Evolutionary conservation across 2,329 filamentous ascomycete species (phyloP).

Genomic region (Didymella lethalis): DNA sequence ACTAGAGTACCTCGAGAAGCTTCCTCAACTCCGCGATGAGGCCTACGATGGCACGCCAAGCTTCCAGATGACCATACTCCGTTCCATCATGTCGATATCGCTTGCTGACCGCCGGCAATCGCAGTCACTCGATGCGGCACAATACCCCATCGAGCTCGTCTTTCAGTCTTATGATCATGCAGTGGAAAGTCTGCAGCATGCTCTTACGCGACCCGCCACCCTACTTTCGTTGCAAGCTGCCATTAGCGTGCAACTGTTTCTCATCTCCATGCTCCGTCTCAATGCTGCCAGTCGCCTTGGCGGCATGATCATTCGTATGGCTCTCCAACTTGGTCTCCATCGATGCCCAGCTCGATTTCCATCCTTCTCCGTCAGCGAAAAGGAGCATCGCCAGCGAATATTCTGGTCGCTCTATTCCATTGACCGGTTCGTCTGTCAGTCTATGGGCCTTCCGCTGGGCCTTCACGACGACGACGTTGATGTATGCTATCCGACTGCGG

Average conservation of each 20-base stretch:
- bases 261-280: constrained; percentile 64
- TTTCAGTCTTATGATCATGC: constrained; percentile 61
- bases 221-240: constrained; percentile 58
- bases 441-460: constrained; percentile 63
- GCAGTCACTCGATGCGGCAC: constrained; percentile 22
- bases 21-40: constrained; percentile 47
- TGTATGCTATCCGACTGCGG: constrained; percentile 63
- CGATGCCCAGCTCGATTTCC: constrained; percentile 63
- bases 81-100: constrained; percentile 62
- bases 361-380: constrained; percentile 59
- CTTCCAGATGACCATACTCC: constrained; percentile 56
- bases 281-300: constrained; percentile 66
- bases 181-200: constrained; percentile 58
- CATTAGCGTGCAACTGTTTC: constrained; percentile 62
- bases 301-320: constrained; percentile 63
- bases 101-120: constrained; percentile 61
- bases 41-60: constrained; percentile 32
- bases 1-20: constrained; percentile 56
- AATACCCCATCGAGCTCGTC: constrained; percentile 55
- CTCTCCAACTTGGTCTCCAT: constrained; percentile 66
- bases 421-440: constrained; percentile 64
- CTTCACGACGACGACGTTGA: constrained; percentile 66
- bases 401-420: constrained; percentile 67
- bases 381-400: constrained; percentile 59
- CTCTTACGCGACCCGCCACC: constrained; percentile 58